Conservation (phyloP, 306 rosid genomes). For the Trifolium subterraneum region DNA sequence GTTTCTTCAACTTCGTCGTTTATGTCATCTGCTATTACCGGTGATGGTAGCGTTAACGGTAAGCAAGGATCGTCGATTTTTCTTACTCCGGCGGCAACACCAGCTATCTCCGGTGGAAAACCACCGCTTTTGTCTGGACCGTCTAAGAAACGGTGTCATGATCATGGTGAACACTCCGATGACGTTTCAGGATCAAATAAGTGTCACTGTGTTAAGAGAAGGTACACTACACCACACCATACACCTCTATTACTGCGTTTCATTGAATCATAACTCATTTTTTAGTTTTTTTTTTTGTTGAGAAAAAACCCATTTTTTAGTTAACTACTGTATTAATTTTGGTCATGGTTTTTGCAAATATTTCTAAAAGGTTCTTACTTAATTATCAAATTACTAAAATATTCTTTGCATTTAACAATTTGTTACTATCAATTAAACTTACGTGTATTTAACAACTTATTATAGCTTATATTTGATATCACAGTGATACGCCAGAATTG, state of each 20-base stretch:
- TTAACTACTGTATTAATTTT: too few relatives aligned
- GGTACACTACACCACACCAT: constrained; percentile 56
- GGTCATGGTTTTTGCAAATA: too few relatives aligned
- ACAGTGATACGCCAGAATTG: too few relatives aligned
- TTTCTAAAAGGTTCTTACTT: too few relatives aligned
- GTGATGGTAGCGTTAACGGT: constrained; percentile 89
- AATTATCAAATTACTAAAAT: too few relatives aligned
- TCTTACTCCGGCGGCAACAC: constrained; percentile 38
- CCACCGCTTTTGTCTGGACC: constrained; percentile 64
- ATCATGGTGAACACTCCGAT: constrained; percentile 67
- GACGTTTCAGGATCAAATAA: constrained; percentile 64
- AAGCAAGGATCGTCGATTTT: constrained; percentile 70
- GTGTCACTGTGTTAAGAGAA: constrained; percentile 89
- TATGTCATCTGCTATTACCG: constrained; percentile 89
- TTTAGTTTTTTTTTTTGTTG: too few relatives aligned
- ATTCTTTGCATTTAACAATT: too few relatives aligned
- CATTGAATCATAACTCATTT: too few relatives aligned
- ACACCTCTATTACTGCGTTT: background rate
- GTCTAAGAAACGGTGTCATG: constrained; percentile 73
- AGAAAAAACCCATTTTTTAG: too few relatives aligned
- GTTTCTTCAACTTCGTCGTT: constrained; percentile 87
- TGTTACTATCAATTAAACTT: too few relatives aligned
- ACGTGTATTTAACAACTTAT: too few relatives aligned
- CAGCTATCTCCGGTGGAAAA: constrained; percentile 61
- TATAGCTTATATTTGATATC: too few relatives aligned